These are phyloP conservation scores for Vaccinium darrowii DNA, from an alignment of 148 eudicot species.

Conservation along the genomic window DNA sequence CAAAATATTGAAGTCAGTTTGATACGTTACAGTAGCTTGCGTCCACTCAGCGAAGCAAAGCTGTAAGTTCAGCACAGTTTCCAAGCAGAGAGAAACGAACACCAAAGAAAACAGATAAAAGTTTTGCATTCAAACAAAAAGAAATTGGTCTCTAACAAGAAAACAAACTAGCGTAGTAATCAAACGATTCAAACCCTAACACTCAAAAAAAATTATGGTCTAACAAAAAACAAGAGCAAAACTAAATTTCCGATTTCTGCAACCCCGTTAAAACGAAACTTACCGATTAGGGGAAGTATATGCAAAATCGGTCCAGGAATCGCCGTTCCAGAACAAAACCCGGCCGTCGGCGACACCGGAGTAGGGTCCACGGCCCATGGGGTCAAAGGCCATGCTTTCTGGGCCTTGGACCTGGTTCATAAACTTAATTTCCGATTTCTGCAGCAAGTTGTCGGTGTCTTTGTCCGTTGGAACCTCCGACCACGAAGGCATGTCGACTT, in stretches of 20 bases:
- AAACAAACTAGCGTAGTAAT: background rate
- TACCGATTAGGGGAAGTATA: constrained; percentile 84
- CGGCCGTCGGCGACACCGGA: constrained; percentile 92
- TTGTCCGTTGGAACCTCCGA: constrained; percentile 41
- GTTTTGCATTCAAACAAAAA: too few relatives aligned
- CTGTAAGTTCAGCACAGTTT: too few relatives aligned
- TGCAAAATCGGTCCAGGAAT: constrained; percentile 68
- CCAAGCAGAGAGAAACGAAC: too few relatives aligned
- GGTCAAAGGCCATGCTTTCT: constrained; percentile 85
- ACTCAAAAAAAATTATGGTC: background rate
- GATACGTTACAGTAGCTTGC: too few relatives aligned
- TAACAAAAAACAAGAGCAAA: background rate
- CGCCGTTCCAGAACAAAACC: constrained; percentile 77
- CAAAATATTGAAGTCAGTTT: too few relatives aligned
- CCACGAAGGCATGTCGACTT: constrained; percentile 44
- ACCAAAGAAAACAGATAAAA: too few relatives aligned
- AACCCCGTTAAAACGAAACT: constrained; percentile 6
- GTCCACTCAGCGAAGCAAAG: too few relatives aligned
- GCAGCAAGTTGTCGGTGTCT: constrained; percentile 55
- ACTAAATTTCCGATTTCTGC: background rate
- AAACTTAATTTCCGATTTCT: constrained; percentile 67
- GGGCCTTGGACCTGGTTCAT: constrained; percentile 81
- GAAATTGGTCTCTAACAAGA: background rate
- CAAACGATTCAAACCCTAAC: background rate
- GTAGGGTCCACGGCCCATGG: constrained; percentile 80